A percentile compares a stretch with the other conserved stretches of the same genome.
phyloP scores from a whole-genome alignment of 441 rosid species.

The Populus hybrid region DNA sequence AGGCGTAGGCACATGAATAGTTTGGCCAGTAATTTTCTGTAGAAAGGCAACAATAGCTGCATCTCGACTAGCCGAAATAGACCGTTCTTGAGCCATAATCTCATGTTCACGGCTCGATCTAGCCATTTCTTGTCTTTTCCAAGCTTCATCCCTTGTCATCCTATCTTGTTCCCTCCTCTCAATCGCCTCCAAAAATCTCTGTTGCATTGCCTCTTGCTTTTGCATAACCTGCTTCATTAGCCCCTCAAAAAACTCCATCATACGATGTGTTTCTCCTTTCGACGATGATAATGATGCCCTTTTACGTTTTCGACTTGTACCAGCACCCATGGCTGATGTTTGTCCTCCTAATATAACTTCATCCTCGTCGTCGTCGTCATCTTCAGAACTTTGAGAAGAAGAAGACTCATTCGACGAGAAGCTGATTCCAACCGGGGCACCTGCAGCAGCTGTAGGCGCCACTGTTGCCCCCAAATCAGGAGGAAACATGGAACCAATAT shows the following conservation, averaged over 20 bases:
- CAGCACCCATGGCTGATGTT: slow-evolving; percentile 29
- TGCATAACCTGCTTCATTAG: slow-evolving; percentile 68
- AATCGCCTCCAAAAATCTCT: slow-evolving; percentile 57
- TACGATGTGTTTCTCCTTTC: slow-evolving; percentile 32
- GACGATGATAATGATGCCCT: slow-evolving; percentile 31
- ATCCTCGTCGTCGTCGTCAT: slow-evolving; percentile 29
- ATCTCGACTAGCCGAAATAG: slow-evolving; percentile 60
- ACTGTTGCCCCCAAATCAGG: slow-evolving; percentile 6
- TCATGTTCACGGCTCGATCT: slow-evolving; percentile 58
- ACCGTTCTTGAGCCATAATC: slow-evolving; percentile 55
- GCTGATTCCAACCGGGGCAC: slow-evolving; percentile 25
- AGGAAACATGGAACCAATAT: slow-evolving; percentile 17
- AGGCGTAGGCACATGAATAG: slow-evolving; percentile 53
- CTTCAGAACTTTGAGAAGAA: slow-evolving; percentile 47
- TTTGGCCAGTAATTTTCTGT: slow-evolving; percentile 70
- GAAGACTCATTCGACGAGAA: slow-evolving; percentile 65
- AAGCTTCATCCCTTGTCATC: slow-evolving; percentile 60
- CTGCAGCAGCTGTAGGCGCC: slow-evolving; percentile 21
- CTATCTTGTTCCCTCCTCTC: slow-evolving; percentile 75
- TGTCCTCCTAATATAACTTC: slow-evolving; percentile 6
- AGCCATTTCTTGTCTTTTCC: slow-evolving; percentile 66
- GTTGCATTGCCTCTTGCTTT: slow-evolving; percentile 74
- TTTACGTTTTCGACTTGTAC: slow-evolving; percentile 64
- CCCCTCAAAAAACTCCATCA: slow-evolving; percentile 64
- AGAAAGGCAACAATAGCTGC: slow-evolving; percentile 57